Percentiles rank a stretch among this genome's conserved stretches.
Conservation (phyloP, 805 yeast species). For the Torulaspora quercuum region DNA sequence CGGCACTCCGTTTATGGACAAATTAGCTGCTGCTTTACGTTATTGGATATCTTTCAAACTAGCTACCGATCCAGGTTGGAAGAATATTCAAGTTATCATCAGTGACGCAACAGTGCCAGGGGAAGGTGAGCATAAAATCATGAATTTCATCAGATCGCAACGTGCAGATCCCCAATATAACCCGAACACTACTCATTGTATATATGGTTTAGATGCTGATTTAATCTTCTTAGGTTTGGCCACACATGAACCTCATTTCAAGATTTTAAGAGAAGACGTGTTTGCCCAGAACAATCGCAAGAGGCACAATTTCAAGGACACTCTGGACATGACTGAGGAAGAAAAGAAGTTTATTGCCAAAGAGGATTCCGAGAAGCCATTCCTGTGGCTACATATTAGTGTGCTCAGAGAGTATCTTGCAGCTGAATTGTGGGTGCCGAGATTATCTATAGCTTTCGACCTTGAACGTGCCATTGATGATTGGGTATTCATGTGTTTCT, state of each 20-base stretch:
- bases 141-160: slow-evolving; percentile 91
- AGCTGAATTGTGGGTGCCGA: slow-evolving; percentile 71
- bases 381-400: slow-evolving; percentile 88
- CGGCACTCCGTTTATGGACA: slow-evolving; percentile 97
- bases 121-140: slow-evolving; percentile 98
- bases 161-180: slow-evolving; percentile 80
- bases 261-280: slow-evolving; percentile 92
- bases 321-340: slow-evolving; percentile 56
- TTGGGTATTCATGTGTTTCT: slow-evolving; percentile 98
- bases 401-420: slow-evolving; percentile 84
- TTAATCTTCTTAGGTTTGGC: slow-evolving; percentile 92
- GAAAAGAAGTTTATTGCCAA: slow-evolving; percentile 41
- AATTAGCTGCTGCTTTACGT: slow-evolving; percentile 72
- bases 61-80: slow-evolving; percentile 91
- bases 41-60: slow-evolving; percentile 93
- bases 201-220: slow-evolving; percentile 97
- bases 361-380: slow-evolving; percentile 62
- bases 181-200: slow-evolving; percentile 93
- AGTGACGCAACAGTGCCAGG: slow-evolving; percentile 98
- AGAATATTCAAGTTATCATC: slow-evolving; percentile 77
- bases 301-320: slow-evolving; percentile 25
- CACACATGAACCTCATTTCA: slow-evolving; percentile 96
- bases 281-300: slow-evolving; percentile 67
- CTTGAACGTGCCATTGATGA: slow-evolving; percentile 95
- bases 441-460: slow-evolving; percentile 71